Evolutionary conservation across 2,329 filamentous ascomycete species (phyloP).

Genomic region (Fusarium secorum): DNA sequence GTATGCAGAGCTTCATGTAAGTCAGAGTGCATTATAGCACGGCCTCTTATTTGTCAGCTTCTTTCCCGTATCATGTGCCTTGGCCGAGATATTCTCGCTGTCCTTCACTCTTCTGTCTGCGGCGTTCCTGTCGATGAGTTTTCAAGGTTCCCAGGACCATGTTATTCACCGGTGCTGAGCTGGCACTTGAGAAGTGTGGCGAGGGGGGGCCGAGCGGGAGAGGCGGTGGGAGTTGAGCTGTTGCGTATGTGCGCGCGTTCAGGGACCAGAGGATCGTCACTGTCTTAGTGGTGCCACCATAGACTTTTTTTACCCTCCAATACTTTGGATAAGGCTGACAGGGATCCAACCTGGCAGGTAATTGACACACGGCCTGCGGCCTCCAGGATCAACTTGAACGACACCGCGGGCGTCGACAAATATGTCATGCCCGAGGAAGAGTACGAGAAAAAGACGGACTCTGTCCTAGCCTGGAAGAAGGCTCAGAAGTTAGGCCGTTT

Average conservation of each 20-base stretch:
- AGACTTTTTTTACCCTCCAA: constrained; percentile 19
- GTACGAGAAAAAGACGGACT: constrained; percentile 87
- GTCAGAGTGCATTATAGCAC: constrained; percentile 53
- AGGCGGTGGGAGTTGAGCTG: constrained; percentile 30
- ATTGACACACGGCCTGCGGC: constrained; percentile 79
- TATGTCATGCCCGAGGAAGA: constrained; percentile 86
- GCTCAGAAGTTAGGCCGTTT: constrained; percentile 95
- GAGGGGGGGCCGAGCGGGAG: constrained; percentile 28
- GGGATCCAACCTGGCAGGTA: constrained; percentile 62
- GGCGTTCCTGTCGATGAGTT: constrained; percentile 1
- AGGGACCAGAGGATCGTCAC: constrained; percentile 15
- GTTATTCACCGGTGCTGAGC: constrained; percentile 11
- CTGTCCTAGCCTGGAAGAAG: constrained; percentile 95
- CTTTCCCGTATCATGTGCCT: neutral
- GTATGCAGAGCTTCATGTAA: constrained; percentile 83
- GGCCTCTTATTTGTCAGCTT: constrained; percentile 15
- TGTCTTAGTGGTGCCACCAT: constrained; percentile 14
- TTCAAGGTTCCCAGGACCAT: constrained; percentile 17
- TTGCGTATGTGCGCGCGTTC: neutral
- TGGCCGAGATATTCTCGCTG: constrained; percentile 17
- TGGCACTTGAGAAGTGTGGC: constrained; percentile 21
- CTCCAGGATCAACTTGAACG: constrained; percentile 80
- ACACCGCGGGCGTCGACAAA: constrained; percentile 83
- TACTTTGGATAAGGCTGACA: constrained; percentile 44
- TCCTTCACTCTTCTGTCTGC: neutral